Percentiles rank a stretch among this genome's conserved stretches.
phyloP scores from a whole-genome alignment of 2,329 filamentous ascomycete species.

The Verticillium longisporum region DNA sequence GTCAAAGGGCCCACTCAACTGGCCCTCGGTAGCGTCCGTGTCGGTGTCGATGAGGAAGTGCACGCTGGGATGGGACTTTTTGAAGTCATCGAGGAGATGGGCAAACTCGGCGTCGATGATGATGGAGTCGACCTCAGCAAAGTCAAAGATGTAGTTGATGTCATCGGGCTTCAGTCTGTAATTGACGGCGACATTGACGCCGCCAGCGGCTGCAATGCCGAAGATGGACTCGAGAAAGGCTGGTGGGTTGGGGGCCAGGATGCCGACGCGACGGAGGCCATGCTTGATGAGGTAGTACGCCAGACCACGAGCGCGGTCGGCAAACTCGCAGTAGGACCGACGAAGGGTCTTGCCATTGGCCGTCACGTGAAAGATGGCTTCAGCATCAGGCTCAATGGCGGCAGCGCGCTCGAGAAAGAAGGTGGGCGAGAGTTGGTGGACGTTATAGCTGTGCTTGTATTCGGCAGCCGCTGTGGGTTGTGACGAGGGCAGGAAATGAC shows the following conservation, averaged over 20 bases:
- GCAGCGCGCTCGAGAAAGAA: slow-evolving; percentile 82
- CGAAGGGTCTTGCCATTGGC: slow-evolving; percentile 67
- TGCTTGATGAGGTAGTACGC: slow-evolving; percentile 81
- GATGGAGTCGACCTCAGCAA: slow-evolving; percentile 79
- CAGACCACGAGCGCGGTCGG: slow-evolving; percentile 79
- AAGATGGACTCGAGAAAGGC: slow-evolving; percentile 90
- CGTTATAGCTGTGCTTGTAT: slow-evolving; percentile 46
- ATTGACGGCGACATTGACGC: slow-evolving; percentile 63
- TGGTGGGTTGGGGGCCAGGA: slow-evolving; percentile 87
- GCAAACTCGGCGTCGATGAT: slow-evolving; percentile 81
- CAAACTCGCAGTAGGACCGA: slow-evolving; percentile 72
- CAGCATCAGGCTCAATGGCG: slow-evolving; percentile 76
- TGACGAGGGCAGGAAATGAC: slow-evolving; percentile 37
- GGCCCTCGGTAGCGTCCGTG: slow-evolving; percentile 68
- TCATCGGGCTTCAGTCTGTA: slow-evolving; percentile 72
- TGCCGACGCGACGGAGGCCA: slow-evolving; percentile 68
- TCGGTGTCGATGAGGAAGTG: slow-evolving; percentile 75
- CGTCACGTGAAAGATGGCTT: slow-evolving; percentile 81
- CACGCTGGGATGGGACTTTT: slow-evolving; percentile 51
- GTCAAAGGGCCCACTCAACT: slow-evolving; percentile 74
- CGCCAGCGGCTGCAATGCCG: slow-evolving; percentile 76
- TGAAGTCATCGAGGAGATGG: slow-evolving; percentile 61
- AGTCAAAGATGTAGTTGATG: slow-evolving; percentile 83
- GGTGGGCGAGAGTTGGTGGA: slow-evolving; percentile 79
- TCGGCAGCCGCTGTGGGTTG: slow-evolving; percentile 14